Evolutionary conservation across 805 yeast species (phyloP).

Genomic region (Phaffomyces opuntiae): DNA sequence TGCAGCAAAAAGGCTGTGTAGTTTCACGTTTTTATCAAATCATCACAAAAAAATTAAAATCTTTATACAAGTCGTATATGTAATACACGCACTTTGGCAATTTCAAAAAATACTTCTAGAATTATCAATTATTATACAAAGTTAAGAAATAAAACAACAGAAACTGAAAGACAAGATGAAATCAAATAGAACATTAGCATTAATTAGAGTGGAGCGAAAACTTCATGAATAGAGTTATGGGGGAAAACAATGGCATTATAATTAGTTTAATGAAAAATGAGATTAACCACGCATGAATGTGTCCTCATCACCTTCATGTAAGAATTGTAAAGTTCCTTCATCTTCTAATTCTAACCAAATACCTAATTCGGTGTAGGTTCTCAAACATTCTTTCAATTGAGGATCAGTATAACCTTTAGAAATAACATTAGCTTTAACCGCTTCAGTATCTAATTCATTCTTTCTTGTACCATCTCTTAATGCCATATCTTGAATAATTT

Average conservation of each 20-base stretch:
- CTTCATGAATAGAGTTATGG: too few species aligned
- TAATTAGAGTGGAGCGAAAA: too few species aligned
- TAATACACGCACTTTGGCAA: too few species aligned
- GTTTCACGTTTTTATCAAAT: too few species aligned
- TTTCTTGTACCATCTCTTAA: slow-evolving; percentile 28
- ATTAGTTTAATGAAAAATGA: neutral
- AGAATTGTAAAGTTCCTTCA: slow-evolving; percentile 46
- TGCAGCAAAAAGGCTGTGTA: too few species aligned
- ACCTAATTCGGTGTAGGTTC: slow-evolving; percentile 62
- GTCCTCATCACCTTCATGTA: slow-evolving; percentile 26
- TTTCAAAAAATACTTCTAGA: too few species aligned
- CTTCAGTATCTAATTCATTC: slow-evolving; percentile 33
- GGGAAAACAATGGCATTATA: neutral
- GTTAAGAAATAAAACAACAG: too few species aligned
- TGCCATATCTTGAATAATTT: slow-evolving; percentile 58
- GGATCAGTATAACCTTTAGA: slow-evolving; percentile 80
- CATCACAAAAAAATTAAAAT: too few species aligned
- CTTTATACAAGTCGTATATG: too few species aligned
- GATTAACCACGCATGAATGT: neutral
- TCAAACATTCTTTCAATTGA: slow-evolving; percentile 68
- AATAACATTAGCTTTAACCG: slow-evolving; percentile 55
- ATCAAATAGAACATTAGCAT: too few species aligned
- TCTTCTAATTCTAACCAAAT: slow-evolving; percentile 75
- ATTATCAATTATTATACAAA: too few species aligned
- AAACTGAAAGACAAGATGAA: neutral